Conservation (phyloP, 129 eudicot species). For the Sambucus nigra region DNA sequence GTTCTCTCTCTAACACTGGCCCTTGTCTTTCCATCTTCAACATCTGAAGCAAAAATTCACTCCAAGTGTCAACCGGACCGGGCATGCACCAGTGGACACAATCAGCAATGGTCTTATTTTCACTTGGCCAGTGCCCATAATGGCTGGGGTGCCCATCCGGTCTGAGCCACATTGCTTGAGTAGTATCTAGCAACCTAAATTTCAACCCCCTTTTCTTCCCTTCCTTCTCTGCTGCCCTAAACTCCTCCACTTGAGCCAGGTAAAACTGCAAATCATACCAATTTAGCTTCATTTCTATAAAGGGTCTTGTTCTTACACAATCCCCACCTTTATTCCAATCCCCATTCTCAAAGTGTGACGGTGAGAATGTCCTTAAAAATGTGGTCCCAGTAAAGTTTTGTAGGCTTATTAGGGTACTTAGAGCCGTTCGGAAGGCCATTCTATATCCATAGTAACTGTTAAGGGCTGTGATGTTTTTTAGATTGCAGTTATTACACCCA, state of each 20-base stretch:
- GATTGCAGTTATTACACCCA: conserved; percentile 19
- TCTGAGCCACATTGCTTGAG: conserved; percentile 26
- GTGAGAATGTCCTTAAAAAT: conserved; percentile 41
- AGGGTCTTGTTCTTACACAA: conserved; percentile 42
- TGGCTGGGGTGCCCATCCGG: conserved; percentile 24
- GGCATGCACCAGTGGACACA: conserved; percentile 33
- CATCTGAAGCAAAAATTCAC: conserved; percentile 21
- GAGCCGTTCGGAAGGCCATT: not conserved
- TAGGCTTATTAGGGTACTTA: not conserved
- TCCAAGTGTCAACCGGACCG: conserved; percentile 25
- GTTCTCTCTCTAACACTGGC: not conserved
- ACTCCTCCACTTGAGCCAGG: conserved; percentile 43
- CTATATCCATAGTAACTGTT: conserved; percentile 13
- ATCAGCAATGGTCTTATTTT: conserved; percentile 14
- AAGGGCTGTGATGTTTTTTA: conserved; percentile 9
- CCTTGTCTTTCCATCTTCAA: conserved; percentile 1
- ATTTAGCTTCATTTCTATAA: conserved; percentile 33
- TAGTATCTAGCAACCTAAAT: conserved; percentile 42
- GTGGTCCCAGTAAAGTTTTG: not conserved
- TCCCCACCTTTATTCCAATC: conserved; percentile 47
- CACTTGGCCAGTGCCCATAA: conserved; percentile 16
- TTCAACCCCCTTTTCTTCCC: conserved; percentile 38
- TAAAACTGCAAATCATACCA: conserved; percentile 33
- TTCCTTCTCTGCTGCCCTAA: conserved; percentile 37
- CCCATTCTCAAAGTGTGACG: conserved; percentile 58